These are phyloP conservation scores for Nakazawaea wyomingensis DNA, from an alignment of 805 yeast species.

Conservation along the genomic window DNA sequence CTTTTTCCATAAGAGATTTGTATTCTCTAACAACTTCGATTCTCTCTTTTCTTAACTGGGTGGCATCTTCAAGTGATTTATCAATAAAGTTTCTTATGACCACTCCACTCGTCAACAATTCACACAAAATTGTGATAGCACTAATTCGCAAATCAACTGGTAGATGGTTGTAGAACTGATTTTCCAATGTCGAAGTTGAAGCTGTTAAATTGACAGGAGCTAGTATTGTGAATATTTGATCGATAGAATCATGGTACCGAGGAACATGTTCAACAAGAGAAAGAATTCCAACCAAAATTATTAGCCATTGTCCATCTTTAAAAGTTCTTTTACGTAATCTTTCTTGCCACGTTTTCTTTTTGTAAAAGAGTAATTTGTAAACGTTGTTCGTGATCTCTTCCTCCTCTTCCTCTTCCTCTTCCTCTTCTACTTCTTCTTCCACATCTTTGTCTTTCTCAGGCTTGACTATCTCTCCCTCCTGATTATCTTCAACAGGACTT, in stretches of 20 bases:
- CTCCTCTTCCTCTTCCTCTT: constrained; percentile 22
- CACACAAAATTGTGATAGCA: constrained; percentile 57
- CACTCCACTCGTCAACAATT: constrained; percentile 53
- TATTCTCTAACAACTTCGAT: constrained; percentile 61
- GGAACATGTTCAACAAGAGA: constrained; percentile 54
- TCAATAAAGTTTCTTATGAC: constrained; percentile 63
- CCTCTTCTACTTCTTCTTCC: constrained; percentile 21
- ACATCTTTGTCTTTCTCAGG: constrained; percentile 19
- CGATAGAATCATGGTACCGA: constrained; percentile 44
- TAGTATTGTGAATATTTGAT: constrained; percentile 42
- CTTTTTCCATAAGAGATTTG: constrained; percentile 46
- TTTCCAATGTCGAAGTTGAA: constrained; percentile 40
- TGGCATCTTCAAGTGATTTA: constrained; percentile 57
- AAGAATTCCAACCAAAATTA: constrained; percentile 68
- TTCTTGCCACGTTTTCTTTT: constrained; percentile 71
- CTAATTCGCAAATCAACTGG: constrained; percentile 49
- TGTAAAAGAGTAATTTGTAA: constrained; percentile 44
- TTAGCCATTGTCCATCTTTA: constrained; percentile 83
- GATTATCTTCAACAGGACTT: no score
- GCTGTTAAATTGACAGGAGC: constrained; percentile 57
- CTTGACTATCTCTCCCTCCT: no score
- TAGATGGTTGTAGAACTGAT: constrained; percentile 48
- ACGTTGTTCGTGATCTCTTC: constrained; percentile 39
- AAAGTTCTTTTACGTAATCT: constrained; percentile 69
- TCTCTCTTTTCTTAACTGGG: constrained; percentile 58